Conservation (phyloP, 352 stramenopile genomes). For the Aphanomyces cochlioides region DNA sequence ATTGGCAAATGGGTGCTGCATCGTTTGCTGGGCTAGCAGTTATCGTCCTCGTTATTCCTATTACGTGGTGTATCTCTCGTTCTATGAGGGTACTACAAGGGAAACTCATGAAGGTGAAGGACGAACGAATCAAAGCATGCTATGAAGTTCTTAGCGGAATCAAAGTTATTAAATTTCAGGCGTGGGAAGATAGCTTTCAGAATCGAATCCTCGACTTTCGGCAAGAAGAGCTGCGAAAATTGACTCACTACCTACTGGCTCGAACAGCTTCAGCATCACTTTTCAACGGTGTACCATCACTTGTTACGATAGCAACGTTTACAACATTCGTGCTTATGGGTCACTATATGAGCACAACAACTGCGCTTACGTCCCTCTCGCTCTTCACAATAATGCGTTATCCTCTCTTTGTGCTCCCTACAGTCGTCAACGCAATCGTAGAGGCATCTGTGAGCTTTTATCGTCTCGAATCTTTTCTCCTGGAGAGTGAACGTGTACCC, state of each 20-base stretch:
- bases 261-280: slow-evolving; percentile 56
- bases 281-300: slow-evolving; percentile 84
- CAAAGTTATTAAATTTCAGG: slow-evolving; percentile 96
- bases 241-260: slow-evolving; percentile 65
- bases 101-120: slow-evolving; percentile 87
- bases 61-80: slow-evolving; percentile 87
- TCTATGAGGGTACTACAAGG: slow-evolving; percentile 84
- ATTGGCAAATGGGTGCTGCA: slow-evolving; percentile 72
- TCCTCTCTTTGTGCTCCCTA: slow-evolving; percentile 95
- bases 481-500: slow-evolving; percentile 59
- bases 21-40: slow-evolving; percentile 90
- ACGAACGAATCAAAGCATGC: slow-evolving; percentile 91
- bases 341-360: slow-evolving; percentile 87
- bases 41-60: slow-evolving; percentile 91
- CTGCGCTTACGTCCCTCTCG: slow-evolving; percentile 91
- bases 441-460: slow-evolving; percentile 80
- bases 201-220: slow-evolving; percentile 56
- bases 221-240: slow-evolving; percentile 64
- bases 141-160: slow-evolving; percentile 92
- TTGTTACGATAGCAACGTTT: slow-evolving; percentile 92
- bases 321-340: slow-evolving; percentile 68
- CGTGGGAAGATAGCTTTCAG: slow-evolving; percentile 90
- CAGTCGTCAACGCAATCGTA: slow-evolving; percentile 93
- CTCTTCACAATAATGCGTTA: slow-evolving; percentile 97
- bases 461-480: slow-evolving; percentile 53